Evolutionary conservation across 306 rosid species (phyloP), one percentile per base, ranked within the genome.

Genomic region (Cucurbita argyrosperma): DNA sequence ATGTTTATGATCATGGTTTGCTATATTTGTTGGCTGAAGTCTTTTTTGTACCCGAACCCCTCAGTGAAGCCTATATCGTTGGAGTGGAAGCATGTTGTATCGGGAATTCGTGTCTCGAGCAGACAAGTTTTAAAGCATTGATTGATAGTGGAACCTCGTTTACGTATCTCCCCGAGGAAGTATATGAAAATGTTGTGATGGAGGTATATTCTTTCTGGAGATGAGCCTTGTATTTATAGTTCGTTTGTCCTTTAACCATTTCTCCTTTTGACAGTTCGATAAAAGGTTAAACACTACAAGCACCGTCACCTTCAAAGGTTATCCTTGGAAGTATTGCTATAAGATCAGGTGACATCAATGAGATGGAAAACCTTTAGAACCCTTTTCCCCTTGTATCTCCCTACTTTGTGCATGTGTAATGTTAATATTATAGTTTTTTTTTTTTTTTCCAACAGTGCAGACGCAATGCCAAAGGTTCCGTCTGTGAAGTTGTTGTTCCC

Each of bases 141-240:
- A 83, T 90, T 85, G 98, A 94, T 76, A 93, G 94, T 5, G 98
- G 98, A 76, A 79, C 97, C 35, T 93, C 98, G 56, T 90, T 93
- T 84, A 89, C 98, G 9, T 86, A 87, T 79, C 94, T 93, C 76
- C 98, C 98, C 0, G 84, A 88, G 61, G 87, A 85, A 65, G 88
- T 79, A 47, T 90, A 84, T 43, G 86, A 86, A 81, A 81, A 83
- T 79, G 82, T 89, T 76, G 76, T 86, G 6, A 67, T 79, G 76
- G 96, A 93, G 98, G 98, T 89, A 86, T 77, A 59, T 67, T 9
- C 37, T 61, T 67, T 42, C 39, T 23, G 66, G 58, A 56, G 69
- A 49, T 56, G 71, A 76, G 38, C 79, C 42, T 21, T 47, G 67
- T 65, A 19, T 47, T 76, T 77, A 47, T 46, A 76, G 69, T 61